Evolutionary conservation across 768 basidiomycete species (phyloP).

Genomic region (Trametes meyenii): DNA sequence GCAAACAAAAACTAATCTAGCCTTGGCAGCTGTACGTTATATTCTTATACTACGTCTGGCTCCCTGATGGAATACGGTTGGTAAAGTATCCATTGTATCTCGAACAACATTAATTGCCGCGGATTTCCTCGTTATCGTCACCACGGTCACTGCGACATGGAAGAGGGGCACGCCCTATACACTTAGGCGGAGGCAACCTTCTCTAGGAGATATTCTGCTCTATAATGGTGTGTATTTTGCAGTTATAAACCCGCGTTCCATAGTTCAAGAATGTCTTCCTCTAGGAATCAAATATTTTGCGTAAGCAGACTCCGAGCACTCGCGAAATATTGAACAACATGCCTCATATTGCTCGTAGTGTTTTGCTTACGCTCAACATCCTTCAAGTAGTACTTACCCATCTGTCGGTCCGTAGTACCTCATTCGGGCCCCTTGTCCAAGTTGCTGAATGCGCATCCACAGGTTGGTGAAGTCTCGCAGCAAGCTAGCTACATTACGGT

Average conservation of each 20-base stretch:
- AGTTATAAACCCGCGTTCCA: background rate
- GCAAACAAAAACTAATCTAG: background rate
- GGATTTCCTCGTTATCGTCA: conserved; percentile 1
- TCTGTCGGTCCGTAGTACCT: background rate
- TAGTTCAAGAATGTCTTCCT: background rate
- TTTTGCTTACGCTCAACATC: background rate
- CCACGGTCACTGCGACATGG: background rate
- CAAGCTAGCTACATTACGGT: background rate
- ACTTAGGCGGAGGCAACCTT: too few species aligned
- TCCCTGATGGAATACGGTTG: background rate
- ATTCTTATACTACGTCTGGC: background rate
- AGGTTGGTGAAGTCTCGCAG: background rate
- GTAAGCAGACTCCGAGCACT: background rate
- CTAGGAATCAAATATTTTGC: background rate
- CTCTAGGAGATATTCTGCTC: background rate
- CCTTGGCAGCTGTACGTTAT: background rate
- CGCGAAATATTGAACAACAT: background rate
- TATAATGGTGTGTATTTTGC: background rate
- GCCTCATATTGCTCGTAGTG: background rate
- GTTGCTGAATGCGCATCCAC: background rate
- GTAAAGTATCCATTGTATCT: background rate
- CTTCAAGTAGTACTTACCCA: background rate
- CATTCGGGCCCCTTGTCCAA: background rate
- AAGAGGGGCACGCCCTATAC: background rate
- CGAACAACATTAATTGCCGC: background rate